Evolutionary conservation across 2,329 filamentous ascomycete species (phyloP).

Genomic region (Colletotrichum magnum): DNA sequence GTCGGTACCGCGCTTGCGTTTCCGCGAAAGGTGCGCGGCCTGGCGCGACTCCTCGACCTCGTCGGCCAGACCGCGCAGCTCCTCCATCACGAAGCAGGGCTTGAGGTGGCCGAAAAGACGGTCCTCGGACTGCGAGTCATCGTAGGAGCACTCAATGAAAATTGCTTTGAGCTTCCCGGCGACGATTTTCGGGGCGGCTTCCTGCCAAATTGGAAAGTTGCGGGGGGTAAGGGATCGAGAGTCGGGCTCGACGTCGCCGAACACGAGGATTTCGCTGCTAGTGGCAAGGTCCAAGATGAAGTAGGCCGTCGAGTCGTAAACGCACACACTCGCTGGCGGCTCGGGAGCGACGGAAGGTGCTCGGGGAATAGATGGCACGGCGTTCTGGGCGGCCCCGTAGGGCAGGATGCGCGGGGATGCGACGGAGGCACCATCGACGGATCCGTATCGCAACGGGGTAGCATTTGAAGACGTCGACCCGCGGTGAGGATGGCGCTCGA

Average conservation of each 20-base stretch:
- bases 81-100: conserved; percentile 84
- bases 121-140: conserved; percentile 82
- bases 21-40: conserved; percentile 60
- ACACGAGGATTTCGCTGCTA: conserved; percentile 87
- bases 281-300: conserved; percentile 86
- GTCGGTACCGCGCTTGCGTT: conserved; percentile 72
- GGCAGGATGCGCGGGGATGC: conserved; percentile 38
- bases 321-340: conserved; percentile 67
- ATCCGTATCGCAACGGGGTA: conserved; percentile 45
- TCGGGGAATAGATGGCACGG: conserved; percentile 7
- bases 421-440: conserved; percentile 48
- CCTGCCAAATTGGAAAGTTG: conserved; percentile 87
- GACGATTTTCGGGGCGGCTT: conserved; percentile 88
- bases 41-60: conserved; percentile 73
- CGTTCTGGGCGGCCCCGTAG: conserved; percentile 7
- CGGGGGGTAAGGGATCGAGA: conserved; percentile 85
- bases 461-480: conserved; percentile 55
- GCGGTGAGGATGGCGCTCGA: conserved; percentile 76
- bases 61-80: conserved; percentile 79
- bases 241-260: conserved; percentile 96
- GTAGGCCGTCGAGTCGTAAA: conserved; percentile 91
- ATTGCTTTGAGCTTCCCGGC: conserved; percentile 81
- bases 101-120: conserved; percentile 91
- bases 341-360: conserved; percentile 29
- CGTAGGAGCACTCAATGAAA: conserved; percentile 97